A percentile compares a stretch with the other conserved stretches of the same genome.
Evolutionary conservation across 805 yeast genomes (phyloP).

Genomic region (Torulaspora quercuum): DNA sequence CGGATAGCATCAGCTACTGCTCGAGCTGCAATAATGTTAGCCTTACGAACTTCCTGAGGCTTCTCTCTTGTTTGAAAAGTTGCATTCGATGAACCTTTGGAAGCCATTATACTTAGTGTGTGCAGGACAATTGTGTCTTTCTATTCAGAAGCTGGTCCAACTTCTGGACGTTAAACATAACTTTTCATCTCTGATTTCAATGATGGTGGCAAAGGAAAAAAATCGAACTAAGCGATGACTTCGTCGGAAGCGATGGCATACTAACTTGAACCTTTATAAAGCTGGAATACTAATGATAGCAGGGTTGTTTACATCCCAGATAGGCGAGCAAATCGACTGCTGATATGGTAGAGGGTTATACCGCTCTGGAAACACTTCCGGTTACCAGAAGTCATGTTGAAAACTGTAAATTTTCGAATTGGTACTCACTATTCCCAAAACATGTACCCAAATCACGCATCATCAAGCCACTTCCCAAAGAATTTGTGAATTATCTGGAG

Average conservation of each 20-base stretch:
- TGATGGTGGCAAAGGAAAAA: constrained; percentile 12
- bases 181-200: too few species aligned
- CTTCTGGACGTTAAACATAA: too few species aligned
- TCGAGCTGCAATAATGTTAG: constrained; percentile 86
- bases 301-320: too few species aligned
- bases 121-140: constrained; percentile 6
- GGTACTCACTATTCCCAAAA: constrained; percentile 54
- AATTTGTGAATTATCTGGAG: constrained; percentile 56
- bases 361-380: constrained; percentile 23
- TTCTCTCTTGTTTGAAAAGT: constrained; percentile 90
- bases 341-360: constrained; percentile 20
- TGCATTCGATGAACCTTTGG: constrained; percentile 61
- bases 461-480: constrained; percentile 54
- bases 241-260: constrained; percentile 11
- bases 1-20: constrained; percentile 95
- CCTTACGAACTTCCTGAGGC: constrained; percentile 89
- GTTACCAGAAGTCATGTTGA: constrained; percentile 43
- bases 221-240: constrained; percentile 7
- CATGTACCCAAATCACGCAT: constrained; percentile 50
- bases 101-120: constrained; percentile 18
- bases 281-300: too few species aligned
- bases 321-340: too few species aligned
- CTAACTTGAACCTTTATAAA: too few species aligned
- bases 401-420: constrained; percentile 53
- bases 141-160: too few species aligned